Conservation (phyloP, 768 basidiomycete species). For the Rhodosporidiobolus odoratus region DNA sequence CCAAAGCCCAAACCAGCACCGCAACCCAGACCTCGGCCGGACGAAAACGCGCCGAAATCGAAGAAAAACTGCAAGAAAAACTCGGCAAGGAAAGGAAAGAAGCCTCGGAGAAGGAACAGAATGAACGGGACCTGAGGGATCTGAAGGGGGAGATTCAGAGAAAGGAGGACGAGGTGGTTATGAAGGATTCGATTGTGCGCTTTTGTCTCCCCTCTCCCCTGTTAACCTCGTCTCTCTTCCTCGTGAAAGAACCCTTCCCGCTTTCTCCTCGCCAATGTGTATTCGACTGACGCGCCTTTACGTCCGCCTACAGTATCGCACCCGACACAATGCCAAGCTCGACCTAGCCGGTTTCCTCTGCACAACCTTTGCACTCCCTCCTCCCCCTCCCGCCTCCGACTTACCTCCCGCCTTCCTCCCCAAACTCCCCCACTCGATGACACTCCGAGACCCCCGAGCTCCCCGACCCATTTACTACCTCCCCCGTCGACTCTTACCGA, state of each 20-base stretch:
- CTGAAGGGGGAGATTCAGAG: constrained; percentile 22
- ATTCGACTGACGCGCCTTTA: neutral
- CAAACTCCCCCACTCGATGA: constrained; percentile 36
- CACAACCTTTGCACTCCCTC: constrained; percentile 34
- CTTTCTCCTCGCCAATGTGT: too few relatives aligned
- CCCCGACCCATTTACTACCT: constrained; percentile 41
- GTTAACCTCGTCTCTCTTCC: neutral
- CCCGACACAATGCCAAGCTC: constrained; percentile 36
- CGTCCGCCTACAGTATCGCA: constrained; percentile 32
- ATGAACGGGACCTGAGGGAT: constrained; percentile 23
- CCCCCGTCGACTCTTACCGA: constrained; percentile 37
- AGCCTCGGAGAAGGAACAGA: constrained; percentile 12
- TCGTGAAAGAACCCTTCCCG: neutral
- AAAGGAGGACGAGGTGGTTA: constrained; percentile 37
- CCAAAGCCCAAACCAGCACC: constrained; percentile 7
- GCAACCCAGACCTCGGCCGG: constrained; percentile 4
- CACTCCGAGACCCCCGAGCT: constrained; percentile 11
- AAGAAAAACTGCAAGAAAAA: constrained; percentile 36
- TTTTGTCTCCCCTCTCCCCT: neutral
- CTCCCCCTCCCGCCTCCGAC: constrained; percentile 4
- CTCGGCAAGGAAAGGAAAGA: constrained; percentile 20
- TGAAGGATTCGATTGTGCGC: constrained; percentile 32
- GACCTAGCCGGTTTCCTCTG: constrained; percentile 40
- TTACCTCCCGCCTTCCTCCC: constrained; percentile 26
- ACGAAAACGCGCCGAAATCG: constrained; percentile 33